A percentile compares a stretch with the other conserved stretches of the same genome.
These are phyloP conservation scores for Penicillium sp. DNA, from an alignment of 2,329 filamentous ascomycete species.

Conservation along the genomic window DNA sequence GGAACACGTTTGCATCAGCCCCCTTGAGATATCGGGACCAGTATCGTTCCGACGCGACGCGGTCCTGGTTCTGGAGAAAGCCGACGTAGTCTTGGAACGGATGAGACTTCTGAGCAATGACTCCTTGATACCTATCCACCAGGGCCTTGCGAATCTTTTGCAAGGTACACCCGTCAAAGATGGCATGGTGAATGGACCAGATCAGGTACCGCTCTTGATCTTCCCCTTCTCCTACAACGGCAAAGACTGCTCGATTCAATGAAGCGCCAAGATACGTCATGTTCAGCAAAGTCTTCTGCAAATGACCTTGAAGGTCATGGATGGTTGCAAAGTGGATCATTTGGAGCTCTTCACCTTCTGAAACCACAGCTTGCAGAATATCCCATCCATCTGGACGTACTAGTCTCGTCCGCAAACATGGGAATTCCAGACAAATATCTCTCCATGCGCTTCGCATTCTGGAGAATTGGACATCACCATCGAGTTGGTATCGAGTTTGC, in stretches of 20 bases:
- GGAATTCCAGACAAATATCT: neutral
- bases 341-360: no score
- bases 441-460: neutral
- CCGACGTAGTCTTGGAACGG: neutral
- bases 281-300: neutral
- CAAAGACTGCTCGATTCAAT: neutral
- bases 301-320: neutral
- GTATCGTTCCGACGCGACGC: neutral
- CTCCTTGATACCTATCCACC: neutral
- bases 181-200: neutral
- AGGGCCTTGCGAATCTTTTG: neutral
- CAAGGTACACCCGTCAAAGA: neutral
- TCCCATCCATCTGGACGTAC: no score
- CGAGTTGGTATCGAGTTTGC: neutral
- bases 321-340: no score
- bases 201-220: neutral
- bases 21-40: neutral
- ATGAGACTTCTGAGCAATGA: neutral
- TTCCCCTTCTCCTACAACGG: neutral
- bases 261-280: neutral
- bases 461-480: neutral
- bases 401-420: neutral
- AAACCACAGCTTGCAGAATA: no score
- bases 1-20: neutral
- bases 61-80: neutral